Evolutionary conservation across 352 stramenopile species (phyloP), one percentile per base, ranked within the genome.

Genomic region (Globisporangium irregulare): DNA sequence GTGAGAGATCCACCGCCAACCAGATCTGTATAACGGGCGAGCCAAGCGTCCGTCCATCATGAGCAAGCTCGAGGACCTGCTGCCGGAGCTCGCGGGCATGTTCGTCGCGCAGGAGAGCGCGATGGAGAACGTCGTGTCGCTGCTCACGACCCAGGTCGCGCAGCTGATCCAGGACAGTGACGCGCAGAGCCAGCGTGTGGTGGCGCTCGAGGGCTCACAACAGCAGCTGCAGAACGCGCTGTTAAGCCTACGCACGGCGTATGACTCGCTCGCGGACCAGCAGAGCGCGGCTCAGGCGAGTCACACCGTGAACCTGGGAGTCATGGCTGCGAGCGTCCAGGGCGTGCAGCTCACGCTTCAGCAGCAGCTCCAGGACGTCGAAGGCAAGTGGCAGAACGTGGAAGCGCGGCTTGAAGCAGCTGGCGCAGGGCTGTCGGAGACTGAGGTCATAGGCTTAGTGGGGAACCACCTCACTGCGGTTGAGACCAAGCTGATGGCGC

Each of bases 21-120:
- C 29, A 32, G 29, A 32, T 32, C 29, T 32, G 4, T 32, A 32
- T 4, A 32, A 32, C 29, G 29, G 4, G 29, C 29, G 29, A 32
- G 29, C 4, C 29, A 4, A 32, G 29, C 29, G 14, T 15, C 22
- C 10, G 9, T 32, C 6, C 14, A 22, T 20, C 7, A 92, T 92
- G 84, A 84, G 77, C 64, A 67, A 73, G 57, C 76, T 92, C 32
- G 84, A 89, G 62, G 80, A 90, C 62, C 63, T 90, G 50, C 74
- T 92, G 66, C 84, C 82, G 29, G 82, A 84, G 57, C 82, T 92
- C 73, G 81, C 73, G 54, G 79, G 78, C 57, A 76, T 91, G 34
- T 77, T 92, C 58, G 76, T 72, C 0, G 78, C 82, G 15, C 84
- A 92, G 71, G 84, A 92, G 67, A 73, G 60, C n/a, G 72, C 84